phyloP scores from a whole-genome alignment of 1,284 basidiomycete species.

The Cryptococcus deneoformans region DNA sequence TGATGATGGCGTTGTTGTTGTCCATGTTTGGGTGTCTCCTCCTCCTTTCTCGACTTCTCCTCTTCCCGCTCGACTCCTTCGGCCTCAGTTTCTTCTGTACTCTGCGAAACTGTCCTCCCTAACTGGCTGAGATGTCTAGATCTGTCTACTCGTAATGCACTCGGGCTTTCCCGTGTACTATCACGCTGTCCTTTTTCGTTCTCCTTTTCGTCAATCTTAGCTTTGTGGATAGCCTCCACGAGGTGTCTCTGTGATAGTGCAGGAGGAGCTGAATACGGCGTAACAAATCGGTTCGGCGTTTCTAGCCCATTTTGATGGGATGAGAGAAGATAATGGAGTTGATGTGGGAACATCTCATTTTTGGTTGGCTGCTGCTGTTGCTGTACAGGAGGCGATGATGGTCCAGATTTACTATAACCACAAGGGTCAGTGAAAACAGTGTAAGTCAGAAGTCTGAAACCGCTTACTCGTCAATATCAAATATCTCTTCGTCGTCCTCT shows the following conservation, averaged over 20 bases:
- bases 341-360: conserved; percentile 6
- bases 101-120: conserved; percentile 37
- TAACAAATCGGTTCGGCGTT: conserved; percentile 71
- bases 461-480: conserved; percentile 86
- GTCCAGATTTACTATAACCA: conserved; percentile 23
- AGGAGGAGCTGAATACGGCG: conserved; percentile 61
- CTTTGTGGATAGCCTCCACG: conserved; percentile 29
- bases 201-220: conserved; percentile 30
- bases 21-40: conserved; percentile 53
- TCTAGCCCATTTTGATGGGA: conserved; percentile 55
- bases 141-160: conserved; percentile 45
- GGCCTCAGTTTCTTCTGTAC: neutral
- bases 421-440: conserved; percentile 19
- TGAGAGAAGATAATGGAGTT: conserved; percentile 4
- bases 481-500: conserved; percentile 61
- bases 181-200: conserved; percentile 56
- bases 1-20: conserved; percentile 15
- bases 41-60: conserved; percentile 15
- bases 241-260: conserved; percentile 53
- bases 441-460: conserved; percentile 43
- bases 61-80: neutral
- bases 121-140: conserved; percentile 57
- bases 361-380: conserved; percentile 1
- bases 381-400: conserved; percentile 19
- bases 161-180: conserved; percentile 54